Base-by-base conservation (phyloP, 352 stramenopile genomes). In the Phytophthora aleatoria region DNA sequence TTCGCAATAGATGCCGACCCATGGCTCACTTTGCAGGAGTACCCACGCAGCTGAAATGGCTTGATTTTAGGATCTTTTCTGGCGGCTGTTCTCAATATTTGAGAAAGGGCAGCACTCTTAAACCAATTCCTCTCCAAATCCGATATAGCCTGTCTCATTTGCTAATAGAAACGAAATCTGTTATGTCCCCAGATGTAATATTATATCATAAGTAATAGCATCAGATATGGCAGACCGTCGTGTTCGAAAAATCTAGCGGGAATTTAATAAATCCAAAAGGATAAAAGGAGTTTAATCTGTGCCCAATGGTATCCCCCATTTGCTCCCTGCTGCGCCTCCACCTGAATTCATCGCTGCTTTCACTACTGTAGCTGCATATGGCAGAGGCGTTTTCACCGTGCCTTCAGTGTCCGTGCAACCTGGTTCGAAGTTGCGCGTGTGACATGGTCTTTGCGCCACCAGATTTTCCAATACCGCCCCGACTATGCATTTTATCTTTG, bases 221-320 rank as follows among this genome's bases (percentile, higher is more conserved):
- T 43, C 49, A n/a, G 3, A 11, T 8, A 33, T 57, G 16, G 10
- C 6, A 57, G 33, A 36, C 8, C 36, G 5, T 16, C 2, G 24
- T 48, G 33, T 39, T 48, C 54, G 54, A 61, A 54, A 53, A 44
- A 44, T 52, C 9, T 12, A 12, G 13, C 20, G 6, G 11, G 27
- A 41, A 53, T 28, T 50, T 50, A 36, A 3, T 52, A 50, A 53
- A 33, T 42, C 33, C 11, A 35, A 16, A 43, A 61, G 35, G 31
- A 52, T 8, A 33, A 80, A 85, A 52, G 61, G 57, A 33, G 44
- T 54, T 71, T 42, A 80, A 82, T 63, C 35, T 16, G 12, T 16
- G 39, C 39, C 26, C 7, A 24, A 35, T 20, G 20, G 20, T 20
- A 20, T 20, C 20, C 20, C 20, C 20, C 31, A 15, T 16, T 41